Conservation (phyloP, 1,139 yeast species). For the Fermentozyma sake region DNA sequence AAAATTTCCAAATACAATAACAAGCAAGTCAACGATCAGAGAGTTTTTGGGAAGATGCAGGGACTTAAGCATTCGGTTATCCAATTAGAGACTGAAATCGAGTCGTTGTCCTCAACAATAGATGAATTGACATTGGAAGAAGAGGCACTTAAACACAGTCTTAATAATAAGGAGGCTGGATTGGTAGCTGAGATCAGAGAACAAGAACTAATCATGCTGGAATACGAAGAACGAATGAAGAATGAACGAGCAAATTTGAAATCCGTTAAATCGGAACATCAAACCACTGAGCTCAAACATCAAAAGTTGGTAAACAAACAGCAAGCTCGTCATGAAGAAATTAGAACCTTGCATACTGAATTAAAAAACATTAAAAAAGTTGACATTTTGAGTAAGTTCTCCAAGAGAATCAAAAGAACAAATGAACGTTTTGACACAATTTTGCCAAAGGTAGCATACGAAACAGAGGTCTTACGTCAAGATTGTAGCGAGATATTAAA, state of each 20-base stretch:
- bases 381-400: constrained; percentile 23
- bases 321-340: constrained; percentile 21
- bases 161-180: constrained; percentile 17
- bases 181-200: constrained; percentile 19
- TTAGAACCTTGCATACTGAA: constrained; percentile 22
- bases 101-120: constrained; percentile 20
- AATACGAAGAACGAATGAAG: constrained; percentile 24
- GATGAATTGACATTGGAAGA: constrained; percentile 14
- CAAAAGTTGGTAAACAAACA: constrained; percentile 26
- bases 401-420: constrained; percentile 25
- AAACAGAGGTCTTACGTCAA: constrained; percentile 10
- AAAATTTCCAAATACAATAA: constrained; percentile 39
- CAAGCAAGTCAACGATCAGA: constrained; percentile 23
- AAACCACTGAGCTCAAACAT: constrained; percentile 18
- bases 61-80: constrained; percentile 39
- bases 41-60: constrained; percentile 35
- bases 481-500: constrained; percentile 7
- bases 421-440: constrained; percentile 38
- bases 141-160: constrained; percentile 14
- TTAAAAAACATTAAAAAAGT: constrained; percentile 26
- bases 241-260: constrained; percentile 21
- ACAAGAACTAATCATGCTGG: constrained; percentile 20
- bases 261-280: constrained; percentile 19
- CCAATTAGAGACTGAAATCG: constrained; percentile 38
- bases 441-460: constrained; percentile 28